Evolutionary conservation across 148 eudicot species (phyloP), one percentile per base, ranked within the genome.

Genomic region (Vaccinium vitisidaea): DNA sequence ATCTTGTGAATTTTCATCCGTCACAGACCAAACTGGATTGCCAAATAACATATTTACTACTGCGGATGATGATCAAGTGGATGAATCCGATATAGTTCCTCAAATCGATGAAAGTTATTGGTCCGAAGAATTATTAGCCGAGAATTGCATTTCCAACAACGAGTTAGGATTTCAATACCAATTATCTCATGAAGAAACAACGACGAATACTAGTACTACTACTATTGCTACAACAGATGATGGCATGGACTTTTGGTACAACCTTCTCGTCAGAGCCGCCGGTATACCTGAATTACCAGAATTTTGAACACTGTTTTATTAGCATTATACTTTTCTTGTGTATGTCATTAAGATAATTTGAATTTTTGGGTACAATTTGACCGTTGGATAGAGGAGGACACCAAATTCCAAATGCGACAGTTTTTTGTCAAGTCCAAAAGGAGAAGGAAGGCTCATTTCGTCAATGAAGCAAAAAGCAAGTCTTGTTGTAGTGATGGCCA

Each of bases 41-140:
- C 48, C 76, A 0, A 86, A 81, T 75, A 86, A 53, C 30, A 65
- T 18, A 16, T 73, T 21, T 0, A 50, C 48, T 16, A 86, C 10
- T 12, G 25, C 12, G 1, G 16, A 83, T 54, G 46, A 52, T 0
- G 87, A 77, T 67, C 59, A 56, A 58, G 59, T 75, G 21, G 82
- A 84, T 13, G 77, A 83, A 67, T 80, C 74, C 7, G 89, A 92
- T 30, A 75, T 74, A 7, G 27, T 86, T 21, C 85, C 92, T 5
- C 84, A 84, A 0, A 90, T 94, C n/a, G 96, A 92, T 1, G 93
- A 93, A 21, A 88, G 91, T 65, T 91, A 88, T 55, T 93, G 98
- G 96, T 84, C 88, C 18, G 90, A 91, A 0, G 83, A 84, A 10
- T 53, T 83, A 3, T 80, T 81, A 8, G 18, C 79, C 21, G 84